Conservation (phyloP, 129 eudicot genomes). For the Scalesia atractyloides region DNA sequence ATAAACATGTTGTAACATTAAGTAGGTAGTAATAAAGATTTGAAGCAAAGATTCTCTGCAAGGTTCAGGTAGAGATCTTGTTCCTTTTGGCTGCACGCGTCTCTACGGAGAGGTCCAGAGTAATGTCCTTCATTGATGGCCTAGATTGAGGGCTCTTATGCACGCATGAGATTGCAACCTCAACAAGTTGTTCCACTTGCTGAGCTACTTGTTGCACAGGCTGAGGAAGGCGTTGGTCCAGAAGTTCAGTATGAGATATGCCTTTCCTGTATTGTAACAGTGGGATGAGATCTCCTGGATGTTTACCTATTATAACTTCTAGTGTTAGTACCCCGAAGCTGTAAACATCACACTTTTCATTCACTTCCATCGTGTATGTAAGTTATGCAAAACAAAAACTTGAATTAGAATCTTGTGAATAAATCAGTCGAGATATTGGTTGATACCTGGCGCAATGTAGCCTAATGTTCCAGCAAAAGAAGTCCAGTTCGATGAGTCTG, state of each 20-base stretch:
- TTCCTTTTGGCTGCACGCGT: background rate
- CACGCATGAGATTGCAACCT: background rate
- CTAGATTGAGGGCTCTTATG: background rate
- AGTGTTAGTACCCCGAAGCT: slow-evolving; percentile 5
- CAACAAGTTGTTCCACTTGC: background rate
- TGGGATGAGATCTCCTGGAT: background rate
- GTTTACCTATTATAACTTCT: background rate
- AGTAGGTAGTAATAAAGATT: background rate
- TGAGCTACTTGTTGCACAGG: background rate
- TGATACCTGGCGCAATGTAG: background rate
- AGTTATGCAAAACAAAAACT: background rate
- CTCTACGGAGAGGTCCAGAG: background rate
- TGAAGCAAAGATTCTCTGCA: background rate
- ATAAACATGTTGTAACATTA: too few relatives aligned
- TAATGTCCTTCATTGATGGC: background rate
- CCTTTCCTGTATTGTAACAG: background rate
- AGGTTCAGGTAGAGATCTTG: slow-evolving; percentile 5
- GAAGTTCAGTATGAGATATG: background rate
- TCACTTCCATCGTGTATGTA: background rate
- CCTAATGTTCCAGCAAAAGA: background rate
- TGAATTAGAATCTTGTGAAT: background rate
- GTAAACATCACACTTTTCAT: background rate
- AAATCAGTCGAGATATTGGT: background rate
- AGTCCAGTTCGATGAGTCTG: slow-evolving; percentile 1
- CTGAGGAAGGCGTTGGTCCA: background rate